Base-by-base conservation (phyloP, 805 yeast species). In the Kuraishia piskuri region DNA sequence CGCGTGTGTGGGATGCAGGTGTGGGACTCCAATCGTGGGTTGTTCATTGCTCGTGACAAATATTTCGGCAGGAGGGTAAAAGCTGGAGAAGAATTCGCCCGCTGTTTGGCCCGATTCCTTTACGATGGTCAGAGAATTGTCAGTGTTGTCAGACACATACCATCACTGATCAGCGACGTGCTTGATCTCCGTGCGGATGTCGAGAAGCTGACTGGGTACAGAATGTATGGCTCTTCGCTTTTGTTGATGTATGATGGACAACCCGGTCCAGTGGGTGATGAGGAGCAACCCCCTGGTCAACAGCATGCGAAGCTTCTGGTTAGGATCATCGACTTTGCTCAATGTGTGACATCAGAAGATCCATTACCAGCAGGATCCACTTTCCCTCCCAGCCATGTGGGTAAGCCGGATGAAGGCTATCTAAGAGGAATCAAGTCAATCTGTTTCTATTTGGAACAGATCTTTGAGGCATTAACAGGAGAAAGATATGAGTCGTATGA, bases 1-100 rank as follows among this genome's bases (percentile, higher is more conserved):
- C 75, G 99, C 53, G 81, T 94, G 14, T 94, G 99, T 71, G 99
- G 99, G 2, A 79, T 94, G 82, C 96, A 94, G 65, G 86, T 87
- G 37, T 86, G 90, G 85, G 82, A 86, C 61, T 61, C 69, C 7
- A 57, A 57, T 4, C 58, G 64, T 0, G 63, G 71, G 3, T 69
- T 71, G 48, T 88, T 80, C 56, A 77, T 87, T 55, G 82, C 84
- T 59, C 78, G 85, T 55, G 98, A 94, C 70, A 94, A 94, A 71
- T 94, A 94, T 68, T 92, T 85, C 68, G 99, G 99, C 2, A 79
- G 99, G 58, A 69, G 78, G 37, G 76, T 94, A 2, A 75, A 71
- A 54, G 79, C 78, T 12, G 96, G 97, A 0, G 70, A 74, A 61
- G 88, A 88, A 62, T 91, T 95, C 68, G 82, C 85, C n/a, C 75